Conservation (phyloP, 805 yeast genomes). For the Suhomyces faveliae region DNA sequence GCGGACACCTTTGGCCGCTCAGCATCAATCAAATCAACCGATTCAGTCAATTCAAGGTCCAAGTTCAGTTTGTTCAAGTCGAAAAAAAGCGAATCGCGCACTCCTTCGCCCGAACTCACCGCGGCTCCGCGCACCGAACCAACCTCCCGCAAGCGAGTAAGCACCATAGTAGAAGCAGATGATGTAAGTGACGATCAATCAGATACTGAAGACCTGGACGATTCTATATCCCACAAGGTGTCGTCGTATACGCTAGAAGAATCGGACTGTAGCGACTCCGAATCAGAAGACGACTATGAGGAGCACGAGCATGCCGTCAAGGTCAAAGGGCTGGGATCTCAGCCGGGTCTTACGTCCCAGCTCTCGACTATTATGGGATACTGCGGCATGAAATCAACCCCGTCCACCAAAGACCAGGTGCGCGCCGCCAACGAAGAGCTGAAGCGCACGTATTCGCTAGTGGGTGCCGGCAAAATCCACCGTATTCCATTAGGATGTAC, state of each 20-base stretch:
- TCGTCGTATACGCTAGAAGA: not conserved
- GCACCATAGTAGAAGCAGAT: conserved; percentile 29
- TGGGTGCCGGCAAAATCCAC: conserved; percentile 22
- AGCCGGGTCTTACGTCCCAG: conserved; percentile 20
- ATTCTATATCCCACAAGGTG: conserved; percentile 2
- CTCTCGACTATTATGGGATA: conserved; percentile 33
- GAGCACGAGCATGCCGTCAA: conserved; percentile 29
- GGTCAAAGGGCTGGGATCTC: conserved; percentile 13
- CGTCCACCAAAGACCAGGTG: conserved; percentile 15
- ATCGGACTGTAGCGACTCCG: conserved; percentile 10
- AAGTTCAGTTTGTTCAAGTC: conserved; percentile 2
- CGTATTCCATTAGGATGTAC: conserved; percentile 23
- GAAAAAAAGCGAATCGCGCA: not conserved
- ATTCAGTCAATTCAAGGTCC: conserved; percentile 3
- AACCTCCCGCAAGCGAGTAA: conserved; percentile 17
- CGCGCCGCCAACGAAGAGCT: conserved; percentile 33
- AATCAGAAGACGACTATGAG: conserved; percentile 21
- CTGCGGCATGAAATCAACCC: conserved; percentile 27
- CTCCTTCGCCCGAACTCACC: not conserved
- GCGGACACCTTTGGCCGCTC: not conserved
- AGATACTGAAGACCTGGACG: conserved; percentile 14
- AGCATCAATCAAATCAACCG: conserved; percentile 5
- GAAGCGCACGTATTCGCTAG: conserved; percentile 30
- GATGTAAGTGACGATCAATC: conserved; percentile 10
- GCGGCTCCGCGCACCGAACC: not conserved